Base-by-base conservation (phyloP, 2,329 filamentous ascomycete species). In the Arthrobotrys sphaeroides region DNA sequence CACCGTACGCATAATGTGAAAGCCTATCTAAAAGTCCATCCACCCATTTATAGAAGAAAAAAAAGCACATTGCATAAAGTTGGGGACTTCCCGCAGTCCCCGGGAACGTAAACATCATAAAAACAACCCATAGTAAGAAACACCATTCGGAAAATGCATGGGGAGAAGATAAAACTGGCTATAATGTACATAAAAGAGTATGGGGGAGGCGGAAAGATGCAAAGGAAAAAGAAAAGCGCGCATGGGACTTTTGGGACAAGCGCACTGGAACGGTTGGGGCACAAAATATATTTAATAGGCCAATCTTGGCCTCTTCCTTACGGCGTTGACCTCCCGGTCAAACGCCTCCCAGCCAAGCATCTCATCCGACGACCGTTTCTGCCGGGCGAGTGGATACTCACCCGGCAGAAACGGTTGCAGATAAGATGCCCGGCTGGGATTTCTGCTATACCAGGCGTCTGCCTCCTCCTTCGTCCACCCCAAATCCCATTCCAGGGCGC, bases 1-100 rank as follows among this genome's bases (percentile, higher is more conserved):
- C 51, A 38, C 31, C 31, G 12, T 55, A 22, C 12, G 40, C 33
- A 62, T 45, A 49, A 33, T 20, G 26, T 51, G 65, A 45, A n/a
- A 60, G 42, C 55, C 42, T 51, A 51, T 69, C 66, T 70, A 70
- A 55, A 31, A 38, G 55, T 55, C 22, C 55, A 40, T 26, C 42
- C 66, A 18, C 33, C 51, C 51, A n/a, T 55, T 55, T 55, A 53
- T 53, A 31, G 43, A 67, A 16, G 16, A 57, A 69, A 22, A 10
- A 43, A 47, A 42, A 26, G 24, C 47, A 31, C 1, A 47, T 60
- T 51, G 38, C 65, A 61, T 57, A 42, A 49, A 38, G 47, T 53
- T 22, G 51, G 43, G 31, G 16, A 36, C 31, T 13, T 55, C 31
- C 10, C 51, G 24, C 22, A 55, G 18, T 36, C 31, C 51, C 51